Evolutionary conservation across 305 asterid genomes (phyloP), one percentile per base, ranked within the genome.

Genomic region (Ilex paraguariensis): DNA sequence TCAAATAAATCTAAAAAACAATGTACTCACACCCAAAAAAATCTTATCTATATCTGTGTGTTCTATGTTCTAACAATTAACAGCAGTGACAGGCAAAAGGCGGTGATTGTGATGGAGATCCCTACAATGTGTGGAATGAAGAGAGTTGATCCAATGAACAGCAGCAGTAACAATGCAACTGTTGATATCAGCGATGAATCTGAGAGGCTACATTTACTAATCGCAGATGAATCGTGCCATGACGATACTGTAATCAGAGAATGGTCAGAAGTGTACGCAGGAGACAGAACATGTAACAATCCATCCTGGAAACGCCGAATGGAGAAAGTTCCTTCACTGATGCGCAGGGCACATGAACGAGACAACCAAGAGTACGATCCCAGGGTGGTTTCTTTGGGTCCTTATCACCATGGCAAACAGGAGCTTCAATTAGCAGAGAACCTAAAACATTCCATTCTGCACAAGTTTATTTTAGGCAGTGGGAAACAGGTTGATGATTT

Each of bases 331-430:
- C 45, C 69, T 12, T 60, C 21, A 28, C 36, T 67, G 17, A 36
- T 73, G n/a, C 60, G 50, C 45, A 60, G 54, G 56, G 28, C 28
- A 21, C 28, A 21, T 1, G 28, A 21, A 21, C 2, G 2, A 21
- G 67, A 61, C 57, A 48, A 30, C 8, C 50, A 48, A 48, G 67
- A 63, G n/a, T 73, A 67, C 40, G 48, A 63, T 21, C 77, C 77
- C 10, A 64, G 32, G 67, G 59, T 63, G 57, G 73, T 73, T 31
- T 67, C 73, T 15, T 32, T 68, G 31, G 73, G 73, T 3, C 73
- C 68, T 32, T 68, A 68, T 30, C 73, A 62, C 39, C 68, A 68
- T 31, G 58, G 57, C 55, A 66, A 32, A 3, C 17, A 63, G 28
- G 64, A 31, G 12, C 63, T 71, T 42, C 65, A 40, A 3, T 50